These are phyloP conservation scores for Saccharomycopsis guyanensis DNA, from an alignment of 805 yeast genomes.

Conservation along the genomic window DNA sequence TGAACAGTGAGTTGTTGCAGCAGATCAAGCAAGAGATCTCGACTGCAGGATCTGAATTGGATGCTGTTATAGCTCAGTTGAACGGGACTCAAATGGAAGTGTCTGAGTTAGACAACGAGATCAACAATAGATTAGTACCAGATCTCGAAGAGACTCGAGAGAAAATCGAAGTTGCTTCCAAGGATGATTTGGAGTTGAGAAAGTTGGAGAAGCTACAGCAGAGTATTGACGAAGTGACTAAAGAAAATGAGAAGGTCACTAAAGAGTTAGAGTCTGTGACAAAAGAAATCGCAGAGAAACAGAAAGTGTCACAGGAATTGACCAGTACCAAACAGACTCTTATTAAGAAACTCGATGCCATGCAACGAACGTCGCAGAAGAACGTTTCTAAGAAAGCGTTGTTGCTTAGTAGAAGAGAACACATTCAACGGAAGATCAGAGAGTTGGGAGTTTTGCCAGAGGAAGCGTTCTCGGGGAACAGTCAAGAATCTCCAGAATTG, in stretches of 20 bases:
- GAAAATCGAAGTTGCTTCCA: constrained; percentile 15
- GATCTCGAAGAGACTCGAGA: constrained; percentile 35
- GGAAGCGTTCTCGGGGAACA: constrained; percentile 54
- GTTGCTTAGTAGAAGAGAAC: constrained; percentile 56
- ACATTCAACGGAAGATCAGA: constrained; percentile 61
- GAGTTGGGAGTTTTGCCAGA: constrained; percentile 89
- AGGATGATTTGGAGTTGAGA: constrained; percentile 21
- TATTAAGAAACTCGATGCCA: constrained; percentile 45
- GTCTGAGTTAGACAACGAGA: constrained; percentile 43
- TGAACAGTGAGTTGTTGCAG: constrained; percentile 40
- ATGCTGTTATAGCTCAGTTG: constrained; percentile 33
- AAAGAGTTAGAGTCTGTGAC: constrained; percentile 27
- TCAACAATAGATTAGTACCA: constrained; percentile 51
- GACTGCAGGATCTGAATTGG: constrained; percentile 33
- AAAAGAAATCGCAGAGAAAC: constrained; percentile 25
- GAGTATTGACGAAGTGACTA: constrained; percentile 26
- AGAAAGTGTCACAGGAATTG: constrained; percentile 22
- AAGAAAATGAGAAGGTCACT: constrained; percentile 27
- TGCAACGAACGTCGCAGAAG: constrained; percentile 58
- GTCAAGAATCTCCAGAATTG: constrained; percentile 40
- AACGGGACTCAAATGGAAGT: constrained; percentile 40
- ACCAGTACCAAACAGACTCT: constrained; percentile 16
- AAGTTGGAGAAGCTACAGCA: constrained; percentile 22
- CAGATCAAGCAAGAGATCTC: constrained; percentile 32
- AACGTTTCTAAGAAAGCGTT: constrained; percentile 54